Evolutionary conservation across 495 filamentous ascomycete species (phyloP).

Genomic region (Trichoderma erinaceum): DNA sequence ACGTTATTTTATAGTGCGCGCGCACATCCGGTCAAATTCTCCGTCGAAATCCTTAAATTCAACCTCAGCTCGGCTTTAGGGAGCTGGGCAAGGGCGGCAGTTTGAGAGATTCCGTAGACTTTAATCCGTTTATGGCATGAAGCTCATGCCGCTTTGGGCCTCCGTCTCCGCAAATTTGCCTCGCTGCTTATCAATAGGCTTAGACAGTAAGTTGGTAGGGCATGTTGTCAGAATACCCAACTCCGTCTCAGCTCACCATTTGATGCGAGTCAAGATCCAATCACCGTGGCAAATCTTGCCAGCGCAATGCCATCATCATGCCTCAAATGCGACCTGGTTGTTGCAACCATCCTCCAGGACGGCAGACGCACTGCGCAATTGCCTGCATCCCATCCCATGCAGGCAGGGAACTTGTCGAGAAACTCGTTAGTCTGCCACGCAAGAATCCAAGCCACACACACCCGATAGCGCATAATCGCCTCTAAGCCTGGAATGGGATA

Average conservation of each 20-base stretch:
- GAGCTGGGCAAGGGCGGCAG: background rate
- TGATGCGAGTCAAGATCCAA: background rate
- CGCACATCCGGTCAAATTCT: background rate
- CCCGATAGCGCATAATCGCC: background rate
- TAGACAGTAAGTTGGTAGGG: background rate
- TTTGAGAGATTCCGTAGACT: background rate
- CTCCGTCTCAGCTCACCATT: background rate
- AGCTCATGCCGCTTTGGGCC: background rate
- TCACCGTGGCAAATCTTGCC: background rate
- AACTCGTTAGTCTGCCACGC: conserved; percentile 7
- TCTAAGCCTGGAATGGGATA: background rate
- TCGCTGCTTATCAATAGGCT: background rate
- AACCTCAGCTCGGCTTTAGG: conserved; percentile 7
- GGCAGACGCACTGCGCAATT: background rate
- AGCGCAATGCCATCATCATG: background rate
- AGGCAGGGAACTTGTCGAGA: background rate
- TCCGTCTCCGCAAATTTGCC: background rate
- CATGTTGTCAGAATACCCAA: background rate
- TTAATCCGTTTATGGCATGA: background rate
- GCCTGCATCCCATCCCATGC: background rate
- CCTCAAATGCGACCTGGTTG: background rate
- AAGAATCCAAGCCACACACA: background rate
- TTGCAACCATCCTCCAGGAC: background rate
- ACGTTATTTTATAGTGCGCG: background rate
- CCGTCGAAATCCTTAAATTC: background rate